Evolutionary conservation across 192 early-diverging fungal species (phyloP).

Genomic region (Pilobolus umbonatus): DNA sequence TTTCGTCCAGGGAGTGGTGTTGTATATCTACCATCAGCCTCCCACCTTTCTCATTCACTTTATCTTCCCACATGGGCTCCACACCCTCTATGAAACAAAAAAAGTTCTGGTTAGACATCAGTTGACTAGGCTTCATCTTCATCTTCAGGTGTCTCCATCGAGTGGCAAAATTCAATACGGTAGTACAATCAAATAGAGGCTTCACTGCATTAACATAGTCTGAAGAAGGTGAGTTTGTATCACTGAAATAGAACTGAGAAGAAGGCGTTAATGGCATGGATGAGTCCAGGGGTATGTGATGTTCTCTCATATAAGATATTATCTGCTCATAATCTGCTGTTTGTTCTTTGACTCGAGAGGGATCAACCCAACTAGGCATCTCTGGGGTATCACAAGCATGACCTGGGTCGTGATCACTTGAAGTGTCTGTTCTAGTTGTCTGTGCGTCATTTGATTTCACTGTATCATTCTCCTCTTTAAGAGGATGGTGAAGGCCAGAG

Average conservation of each 20-base stretch:
- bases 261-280: slow-evolving; percentile 6
- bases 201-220: slow-evolving; percentile 43
- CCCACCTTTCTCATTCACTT: slow-evolving; percentile 66
- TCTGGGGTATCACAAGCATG: slow-evolving; percentile 6
- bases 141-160: slow-evolving; percentile 42
- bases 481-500: neutral
- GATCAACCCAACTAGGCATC: slow-evolving; percentile 27
- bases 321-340: slow-evolving; percentile 14
- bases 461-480: neutral
- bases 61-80: slow-evolving; percentile 81
- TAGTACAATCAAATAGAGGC: slow-evolving; percentile 40
- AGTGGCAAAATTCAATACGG: slow-evolving; percentile 42
- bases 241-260: slow-evolving; percentile 38
- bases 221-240: slow-evolving; percentile 35
- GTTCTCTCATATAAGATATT: slow-evolving; percentile 16
- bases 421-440: neutral
- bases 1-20: slow-evolving; percentile 28
- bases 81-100: slow-evolving; percentile 65
- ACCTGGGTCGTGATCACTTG: neutral
- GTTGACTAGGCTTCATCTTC: slow-evolving; percentile 27
- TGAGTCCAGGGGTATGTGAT: neutral
- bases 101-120: slow-evolving; percentile 62
- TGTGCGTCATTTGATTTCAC: slow-evolving; percentile 8
- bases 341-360: slow-evolving; percentile 15
- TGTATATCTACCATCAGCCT: slow-evolving; percentile 36